Evolutionary conservation across 257 asterid genomes (phyloP), one percentile per base, ranked within the genome.

Genomic region (Anisodus tanguticus): DNA sequence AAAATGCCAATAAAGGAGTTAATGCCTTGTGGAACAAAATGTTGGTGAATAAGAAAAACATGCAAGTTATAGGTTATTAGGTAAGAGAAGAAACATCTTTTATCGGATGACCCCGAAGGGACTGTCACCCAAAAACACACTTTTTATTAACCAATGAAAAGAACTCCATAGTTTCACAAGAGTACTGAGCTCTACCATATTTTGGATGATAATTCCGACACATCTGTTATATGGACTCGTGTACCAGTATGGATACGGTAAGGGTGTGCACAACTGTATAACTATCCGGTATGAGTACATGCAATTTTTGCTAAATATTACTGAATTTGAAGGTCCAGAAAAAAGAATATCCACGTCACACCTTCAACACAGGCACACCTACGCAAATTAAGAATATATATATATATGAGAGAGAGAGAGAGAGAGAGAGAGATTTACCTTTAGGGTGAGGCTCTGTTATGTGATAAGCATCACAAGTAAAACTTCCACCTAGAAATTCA

Each of bases 401-500:
- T 26, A 26, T 26, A 26, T 26, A 26, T 26, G 31, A 26, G 31
- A 26, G 31, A 26, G 31, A 26, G 31, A 26, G 31, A 26, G 31
- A 26, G 31, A 39, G 19, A 59, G 45, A 53, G 64, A 77, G 49
- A 53, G 2, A 58, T 10, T 74, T 91, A 97, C 99, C 99, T 89
- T 93, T 89, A 53, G 99, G 98, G 86, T 97, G 99, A 87, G 99
- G 98, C 88, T 95, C 98, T 63, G 97, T 93, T 97, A 97, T 90
- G 92, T 97, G 99, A 92, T 97, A 95, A 68, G 99, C 99, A 86
- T 97, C 99, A 90, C 91, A 91, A 58, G 98, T 92, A 91, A 95
- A 97, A 92, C 99, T 97, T 90, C 98, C 98, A 87, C 98, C 98
- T 83, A 97, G 93, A 88, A 97, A 97, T 88, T 95, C 98, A 37